These are phyloP conservation scores for Aureobasidium subglaciale DNA, from an alignment of 2,329 filamentous ascomycete genomes.

Conservation along the genomic window DNA sequence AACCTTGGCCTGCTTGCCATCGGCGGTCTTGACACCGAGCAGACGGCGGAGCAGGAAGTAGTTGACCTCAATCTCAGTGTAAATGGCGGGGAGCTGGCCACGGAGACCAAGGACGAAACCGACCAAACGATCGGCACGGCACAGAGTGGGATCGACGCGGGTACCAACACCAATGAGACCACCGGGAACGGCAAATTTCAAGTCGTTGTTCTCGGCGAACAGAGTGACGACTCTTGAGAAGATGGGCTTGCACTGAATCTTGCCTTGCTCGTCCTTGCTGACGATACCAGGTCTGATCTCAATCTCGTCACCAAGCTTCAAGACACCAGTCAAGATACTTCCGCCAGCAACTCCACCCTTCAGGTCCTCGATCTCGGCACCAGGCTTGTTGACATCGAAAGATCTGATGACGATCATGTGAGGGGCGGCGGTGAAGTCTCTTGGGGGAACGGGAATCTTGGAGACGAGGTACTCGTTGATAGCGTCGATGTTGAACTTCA, in stretches of 20 bases:
- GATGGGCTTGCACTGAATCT: slow-evolving; percentile 94
- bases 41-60: slow-evolving; percentile 95
- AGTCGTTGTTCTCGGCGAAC: slow-evolving; percentile 95
- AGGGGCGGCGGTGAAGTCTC: slow-evolving; percentile 86
- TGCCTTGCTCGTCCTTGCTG: slow-evolving; percentile 85
- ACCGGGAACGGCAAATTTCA: slow-evolving; percentile 96
- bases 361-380: slow-evolving; percentile 95
- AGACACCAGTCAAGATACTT: slow-evolving; percentile 88
- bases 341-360: slow-evolving; percentile 99
- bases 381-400: slow-evolving; percentile 99
- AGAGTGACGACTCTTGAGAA: slow-evolving; percentile 91
- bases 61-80: slow-evolving; percentile 97
- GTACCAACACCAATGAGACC: slow-evolving; percentile 96
- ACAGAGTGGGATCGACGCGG: slow-evolving; percentile 92
- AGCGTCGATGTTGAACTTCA: slow-evolving; percentile 99
- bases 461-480: slow-evolving; percentile 94
- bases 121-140: slow-evolving; percentile 96
- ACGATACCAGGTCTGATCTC: slow-evolving; percentile 99
- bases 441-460: slow-evolving; percentile 83
- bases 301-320: slow-evolving; percentile 96
- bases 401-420: slow-evolving; percentile 99
- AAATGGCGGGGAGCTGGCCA: slow-evolving; percentile 90
- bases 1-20: slow-evolving; percentile 99
- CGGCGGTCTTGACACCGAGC: slow-evolving; percentile 92
- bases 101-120: slow-evolving; percentile 95